Conservation (phyloP, 2,329 filamentous ascomycete genomes). For the Aschersonia sp. region DNA sequence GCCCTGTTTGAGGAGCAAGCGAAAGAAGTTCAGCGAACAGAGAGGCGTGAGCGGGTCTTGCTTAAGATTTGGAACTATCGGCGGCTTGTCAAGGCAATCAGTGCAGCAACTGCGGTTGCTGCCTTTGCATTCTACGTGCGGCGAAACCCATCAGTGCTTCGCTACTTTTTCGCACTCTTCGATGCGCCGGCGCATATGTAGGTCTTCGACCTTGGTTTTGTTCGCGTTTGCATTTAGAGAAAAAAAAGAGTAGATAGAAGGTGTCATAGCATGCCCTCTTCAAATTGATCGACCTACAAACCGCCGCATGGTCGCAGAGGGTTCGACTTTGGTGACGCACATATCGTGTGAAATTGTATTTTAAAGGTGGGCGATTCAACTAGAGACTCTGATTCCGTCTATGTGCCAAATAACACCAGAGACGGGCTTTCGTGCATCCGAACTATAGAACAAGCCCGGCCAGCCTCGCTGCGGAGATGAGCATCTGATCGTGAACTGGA, state of each 20-base stretch:
- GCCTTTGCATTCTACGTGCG: constrained; percentile 54
- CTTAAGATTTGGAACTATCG: constrained; percentile 47
- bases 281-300: too few relatives aligned
- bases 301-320: too few relatives aligned
- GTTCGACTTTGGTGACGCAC: too few relatives aligned
- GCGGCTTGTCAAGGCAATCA: constrained; percentile 45
- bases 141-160: constrained; percentile 23
- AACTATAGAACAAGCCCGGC: too few relatives aligned
- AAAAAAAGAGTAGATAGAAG: background rate
- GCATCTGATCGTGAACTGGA: too few relatives aligned
- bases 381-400: too few relatives aligned
- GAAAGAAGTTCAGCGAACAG: constrained; percentile 52
- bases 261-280: too few relatives aligned
- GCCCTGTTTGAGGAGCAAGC: constrained; percentile 57
- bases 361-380: too few relatives aligned
- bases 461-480: too few relatives aligned
- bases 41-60: constrained; percentile 23
- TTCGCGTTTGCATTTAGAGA: background rate
- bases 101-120: constrained; percentile 52
- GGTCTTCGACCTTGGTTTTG: background rate
- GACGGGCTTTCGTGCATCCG: too few relatives aligned
- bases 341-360: too few relatives aligned
- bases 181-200: constrained; percentile 1
- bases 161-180: constrained; percentile 13
- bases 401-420: too few relatives aligned